Conservation (phyloP, 2,329 filamentous ascomycete species). For the Colletotrichum sp. region DNA sequence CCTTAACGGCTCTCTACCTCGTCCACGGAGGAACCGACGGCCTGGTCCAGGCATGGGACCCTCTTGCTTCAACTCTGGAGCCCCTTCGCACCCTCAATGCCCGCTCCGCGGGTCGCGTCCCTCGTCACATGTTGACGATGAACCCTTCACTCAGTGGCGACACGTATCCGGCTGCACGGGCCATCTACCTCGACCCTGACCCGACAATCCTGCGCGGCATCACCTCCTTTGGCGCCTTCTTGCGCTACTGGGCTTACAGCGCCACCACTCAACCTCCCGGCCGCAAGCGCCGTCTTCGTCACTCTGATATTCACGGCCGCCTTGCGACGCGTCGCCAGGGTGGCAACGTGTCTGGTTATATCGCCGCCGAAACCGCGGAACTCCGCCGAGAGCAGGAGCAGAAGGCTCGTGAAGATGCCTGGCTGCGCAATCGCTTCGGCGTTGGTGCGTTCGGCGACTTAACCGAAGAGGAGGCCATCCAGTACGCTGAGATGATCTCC, state of each 20-base stretch:
- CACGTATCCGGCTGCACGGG: conserved; percentile 81
- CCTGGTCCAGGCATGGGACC: conserved; percentile 95
- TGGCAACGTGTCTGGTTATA: conserved; percentile 78
- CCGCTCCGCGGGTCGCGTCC: conserved; percentile 80
- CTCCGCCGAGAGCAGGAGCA: conserved; percentile 75
- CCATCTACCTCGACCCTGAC: conserved; percentile 87
- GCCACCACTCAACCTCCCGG: conserved; percentile 78
- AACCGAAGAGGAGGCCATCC: conserved; percentile 69
- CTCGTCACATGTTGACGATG: conserved; percentile 67
- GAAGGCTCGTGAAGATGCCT: conserved; percentile 69
- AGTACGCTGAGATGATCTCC: conserved; percentile 70
- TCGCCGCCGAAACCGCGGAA: conserved; percentile 84
- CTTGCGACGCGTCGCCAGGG: conserved; percentile 59
- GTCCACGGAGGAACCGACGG: conserved; percentile 95
- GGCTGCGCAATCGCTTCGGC: conserved; percentile 81
- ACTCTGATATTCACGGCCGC: conserved; percentile 64
- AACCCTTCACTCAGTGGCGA: conserved; percentile 68
- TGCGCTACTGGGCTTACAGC: conserved; percentile 94
- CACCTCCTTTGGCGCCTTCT: conserved; percentile 82
- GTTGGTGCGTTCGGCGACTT: conserved; percentile 71
- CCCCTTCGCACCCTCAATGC: conserved; percentile 89
- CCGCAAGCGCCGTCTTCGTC: conserved; percentile 79
- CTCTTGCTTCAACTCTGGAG: conserved; percentile 78
- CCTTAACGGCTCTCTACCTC: conserved; percentile 82
- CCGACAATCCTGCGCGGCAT: conserved; percentile 84